A percentile compares a stretch with the other conserved stretches of the same genome.
phyloP scores from a whole-genome alignment of 73 alveolate species.

The Paramecium tetraurelia region DNA sequence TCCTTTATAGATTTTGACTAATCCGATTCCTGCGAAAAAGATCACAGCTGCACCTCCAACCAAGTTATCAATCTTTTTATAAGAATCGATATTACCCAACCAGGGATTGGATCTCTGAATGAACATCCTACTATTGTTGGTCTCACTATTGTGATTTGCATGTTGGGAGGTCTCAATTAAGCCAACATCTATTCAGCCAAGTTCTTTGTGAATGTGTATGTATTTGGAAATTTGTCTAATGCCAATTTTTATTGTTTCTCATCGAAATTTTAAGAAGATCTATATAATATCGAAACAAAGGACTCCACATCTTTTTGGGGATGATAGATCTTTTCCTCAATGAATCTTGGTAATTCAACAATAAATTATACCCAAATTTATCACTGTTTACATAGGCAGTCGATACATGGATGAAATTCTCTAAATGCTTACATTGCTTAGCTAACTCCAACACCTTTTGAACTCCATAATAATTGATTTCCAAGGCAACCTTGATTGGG shows the following conservation, averaged over 20 bases:
- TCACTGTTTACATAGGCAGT: constrained; percentile 77
- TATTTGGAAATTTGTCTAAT: constrained; percentile 81
- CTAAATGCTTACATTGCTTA: constrained; percentile 62
- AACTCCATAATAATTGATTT: constrained; percentile 76
- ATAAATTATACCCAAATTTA: constrained; percentile 66
- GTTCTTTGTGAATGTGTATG: constrained; percentile 87
- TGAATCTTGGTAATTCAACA: not conserved
- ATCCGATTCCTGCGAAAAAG: constrained; percentile 79
- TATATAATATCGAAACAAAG: not conserved
- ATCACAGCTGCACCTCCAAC: constrained; percentile 86
- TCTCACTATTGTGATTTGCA: constrained; percentile 74
- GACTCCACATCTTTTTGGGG: constrained; percentile 25
- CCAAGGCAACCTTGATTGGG: constrained; percentile 72
- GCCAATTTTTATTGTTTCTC: constrained; percentile 54
- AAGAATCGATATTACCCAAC: constrained; percentile 82
- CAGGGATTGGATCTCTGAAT: constrained; percentile 82
- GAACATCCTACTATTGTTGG: constrained; percentile 88
- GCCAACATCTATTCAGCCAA: constrained; percentile 78
- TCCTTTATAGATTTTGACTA: constrained; percentile 74
- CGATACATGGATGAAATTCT: constrained; percentile 72
- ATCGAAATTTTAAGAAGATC: not conserved
- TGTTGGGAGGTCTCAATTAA: constrained; percentile 61
- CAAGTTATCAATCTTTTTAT: constrained; percentile 45
- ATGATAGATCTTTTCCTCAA: constrained; percentile 22
- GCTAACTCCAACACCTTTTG: constrained; percentile 73